Conservation (phyloP, 192 early-diverging fungal genomes). For the Backusella liffmaniae region DNA sequence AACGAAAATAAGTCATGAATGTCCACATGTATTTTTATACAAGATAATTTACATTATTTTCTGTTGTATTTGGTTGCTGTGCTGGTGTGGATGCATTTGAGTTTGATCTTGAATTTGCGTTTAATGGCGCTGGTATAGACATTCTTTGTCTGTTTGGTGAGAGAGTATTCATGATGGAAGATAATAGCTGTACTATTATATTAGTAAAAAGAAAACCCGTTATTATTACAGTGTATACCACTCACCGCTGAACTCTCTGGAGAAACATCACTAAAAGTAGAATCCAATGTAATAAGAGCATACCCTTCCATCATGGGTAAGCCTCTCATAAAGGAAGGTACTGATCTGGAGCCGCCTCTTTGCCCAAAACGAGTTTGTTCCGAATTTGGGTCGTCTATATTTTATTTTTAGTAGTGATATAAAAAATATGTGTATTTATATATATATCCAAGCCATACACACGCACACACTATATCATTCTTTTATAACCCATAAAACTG, state of each 20-base stretch:
- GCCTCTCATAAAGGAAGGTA: constrained; percentile 4
- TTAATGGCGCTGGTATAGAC: not conserved
- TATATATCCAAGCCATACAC: no score
- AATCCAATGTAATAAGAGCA: constrained; percentile 35
- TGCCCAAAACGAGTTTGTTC: not conserved
- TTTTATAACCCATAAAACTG: not conserved
- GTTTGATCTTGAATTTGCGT: not conserved
- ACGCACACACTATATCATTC: not conserved
- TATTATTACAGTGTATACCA: not conserved
- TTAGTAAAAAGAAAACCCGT: not conserved
- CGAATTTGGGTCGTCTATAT: constrained; percentile 26
- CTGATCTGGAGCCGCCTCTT: not conserved
- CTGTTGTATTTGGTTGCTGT: not conserved
- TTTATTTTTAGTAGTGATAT: not conserved
- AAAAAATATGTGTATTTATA: not conserved
- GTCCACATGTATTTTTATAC: no score
- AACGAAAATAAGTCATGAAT: not conserved
- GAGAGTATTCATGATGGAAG: not conserved
- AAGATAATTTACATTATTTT: not conserved
- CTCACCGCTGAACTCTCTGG: constrained; percentile 22
- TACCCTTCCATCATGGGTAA: constrained; percentile 37
- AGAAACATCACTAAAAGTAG: constrained; percentile 11
- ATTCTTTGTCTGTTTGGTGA: not conserved
- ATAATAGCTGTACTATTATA: not conserved
- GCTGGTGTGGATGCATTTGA: not conserved